Evolutionary conservation across 2,329 filamentous ascomycete species (phyloP).

Genomic region (Lecanoromycetidae sp.): DNA sequence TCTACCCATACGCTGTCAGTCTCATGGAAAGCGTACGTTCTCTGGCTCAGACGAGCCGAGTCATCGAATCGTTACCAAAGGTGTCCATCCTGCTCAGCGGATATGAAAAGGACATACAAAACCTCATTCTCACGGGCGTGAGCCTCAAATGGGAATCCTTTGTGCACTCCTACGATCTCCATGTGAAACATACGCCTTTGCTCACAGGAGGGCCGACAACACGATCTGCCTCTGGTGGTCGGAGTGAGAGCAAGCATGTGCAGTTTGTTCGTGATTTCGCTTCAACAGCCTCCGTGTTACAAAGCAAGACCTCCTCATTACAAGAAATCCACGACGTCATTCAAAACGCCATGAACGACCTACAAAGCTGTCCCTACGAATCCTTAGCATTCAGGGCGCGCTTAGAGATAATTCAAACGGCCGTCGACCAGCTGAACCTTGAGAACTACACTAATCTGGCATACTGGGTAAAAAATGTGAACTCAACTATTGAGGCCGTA

Average conservation of each 20-base stretch:
- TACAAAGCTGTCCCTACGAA: slow-evolving; percentile 76
- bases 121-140: slow-evolving; percentile 71
- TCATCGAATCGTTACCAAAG: slow-evolving; percentile 74
- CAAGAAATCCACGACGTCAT: slow-evolving; percentile 66
- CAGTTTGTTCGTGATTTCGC: slow-evolving; percentile 94
- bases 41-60: slow-evolving; percentile 72
- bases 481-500: slow-evolving; percentile 68
- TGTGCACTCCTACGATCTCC: slow-evolving; percentile 89
- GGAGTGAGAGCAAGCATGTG: slow-evolving; percentile 80
- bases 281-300: slow-evolving; percentile 71
- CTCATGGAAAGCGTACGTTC: slow-evolving; percentile 98
- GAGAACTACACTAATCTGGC: slow-evolving; percentile 91
- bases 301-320: slow-evolving; percentile 72
- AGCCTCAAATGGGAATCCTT: slow-evolving; percentile 95
- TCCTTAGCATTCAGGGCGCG: slow-evolving; percentile 65
- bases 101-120: slow-evolving; percentile 82
- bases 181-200: slow-evolving; percentile 53
- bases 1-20: slow-evolving; percentile 95
- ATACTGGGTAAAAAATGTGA: slow-evolving; percentile 80
- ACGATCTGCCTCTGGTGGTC: slow-evolving; percentile 40
- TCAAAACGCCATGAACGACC: slow-evolving; percentile 69
- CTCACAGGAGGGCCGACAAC: slow-evolving; percentile 50
- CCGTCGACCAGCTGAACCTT: slow-evolving; percentile 90
- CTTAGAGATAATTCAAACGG: slow-evolving; percentile 74
- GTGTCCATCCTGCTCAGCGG: slow-evolving; percentile 80